Percentiles rank a stretch among this genome's conserved stretches.
Evolutionary conservation across 2,329 filamentous ascomycete species (phyloP).

Genomic region (Trichoderma hamatum): DNA sequence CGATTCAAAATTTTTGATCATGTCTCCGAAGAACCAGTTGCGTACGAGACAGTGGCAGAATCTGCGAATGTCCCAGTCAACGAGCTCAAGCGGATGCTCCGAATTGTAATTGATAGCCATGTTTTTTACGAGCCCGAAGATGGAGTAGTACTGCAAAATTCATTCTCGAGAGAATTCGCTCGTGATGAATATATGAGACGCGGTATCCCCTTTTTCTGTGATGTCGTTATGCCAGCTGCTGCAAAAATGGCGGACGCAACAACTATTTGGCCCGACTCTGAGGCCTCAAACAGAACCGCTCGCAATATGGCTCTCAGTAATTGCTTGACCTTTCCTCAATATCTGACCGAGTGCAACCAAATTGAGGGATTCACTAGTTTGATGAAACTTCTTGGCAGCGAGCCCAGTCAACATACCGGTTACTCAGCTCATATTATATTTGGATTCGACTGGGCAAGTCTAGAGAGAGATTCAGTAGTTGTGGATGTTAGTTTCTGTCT

Average conservation of each 20-base stretch:
- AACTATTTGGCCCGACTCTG: not conserved
- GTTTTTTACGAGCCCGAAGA: not conserved
- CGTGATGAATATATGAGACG: not conserved
- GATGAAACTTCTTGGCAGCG: not conserved
- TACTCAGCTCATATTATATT: not conserved
- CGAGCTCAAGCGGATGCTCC: not conserved
- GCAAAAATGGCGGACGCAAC: not conserved
- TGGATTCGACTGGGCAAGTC: not conserved
- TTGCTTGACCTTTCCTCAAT: not conserved
- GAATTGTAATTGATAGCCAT: not conserved
- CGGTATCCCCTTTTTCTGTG: not conserved
- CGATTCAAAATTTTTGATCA: conserved; percentile 2
- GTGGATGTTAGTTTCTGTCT: not conserved
- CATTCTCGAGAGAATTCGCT: not conserved
- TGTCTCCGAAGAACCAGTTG: not conserved
- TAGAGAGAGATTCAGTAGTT: not conserved
- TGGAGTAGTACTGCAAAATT: not conserved
- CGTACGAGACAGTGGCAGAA: not conserved
- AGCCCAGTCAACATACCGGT: not conserved
- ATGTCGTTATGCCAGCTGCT: not conserved
- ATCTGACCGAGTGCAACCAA: not conserved
- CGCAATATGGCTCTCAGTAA: not conserved
- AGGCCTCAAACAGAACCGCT: not conserved
- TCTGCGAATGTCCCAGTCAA: not conserved
- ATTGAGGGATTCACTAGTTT: not conserved